Base-by-base conservation (phyloP, 1,139 yeast species). In the Zygosaccharomyces sapae region DNA sequence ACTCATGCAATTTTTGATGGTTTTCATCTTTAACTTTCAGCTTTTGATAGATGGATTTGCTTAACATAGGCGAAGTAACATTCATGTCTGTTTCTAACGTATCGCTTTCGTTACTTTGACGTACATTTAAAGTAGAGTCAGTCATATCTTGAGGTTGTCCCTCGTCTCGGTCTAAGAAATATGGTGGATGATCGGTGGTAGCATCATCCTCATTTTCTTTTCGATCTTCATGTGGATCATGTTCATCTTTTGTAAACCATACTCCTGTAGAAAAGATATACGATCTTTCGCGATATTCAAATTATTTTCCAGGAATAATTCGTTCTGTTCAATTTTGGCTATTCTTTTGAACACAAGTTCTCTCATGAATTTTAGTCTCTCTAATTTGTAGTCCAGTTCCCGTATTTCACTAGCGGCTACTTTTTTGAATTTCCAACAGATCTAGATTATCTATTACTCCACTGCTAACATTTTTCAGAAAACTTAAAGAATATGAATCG, bases 351-450 rank as follows among this genome's bases (percentile, higher is more conserved):
- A 76, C 24, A 81, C 76, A 20, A 72, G 58, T 47, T 73, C 70
- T 45, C 88, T 71, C 67, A 75, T 69, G 13, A 67, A 56, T 47
- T 76, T 75, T 41, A 83, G 59, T 54, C 72, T 73, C 41, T 73
- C 71, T 38, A 84, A 75, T 54, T 80, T 74, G 38, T 62, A 62
- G 59, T 83, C 89, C 36, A 84, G 71, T 49, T 81, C 89, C 43
- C 69, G 65, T 41, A 83, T 79, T 56, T 83, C 89, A 54, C 72
- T 73, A 1, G 84, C 74, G 0, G 86, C 81, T 31, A 82, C 64
- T 24, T 81, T 81, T 82, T 45, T 84, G 74, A 27, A 83, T 73
- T 52, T 80, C 84, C 41, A 81, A 58, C 18, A 79, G 64, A 52
- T 79, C 83, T 52, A 82, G 63, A 45, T 73, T 73, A 48, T 75